Base-by-base conservation (phyloP, 2,329 filamentous ascomycete species). In the Akanthomyces muscarius region DNA sequence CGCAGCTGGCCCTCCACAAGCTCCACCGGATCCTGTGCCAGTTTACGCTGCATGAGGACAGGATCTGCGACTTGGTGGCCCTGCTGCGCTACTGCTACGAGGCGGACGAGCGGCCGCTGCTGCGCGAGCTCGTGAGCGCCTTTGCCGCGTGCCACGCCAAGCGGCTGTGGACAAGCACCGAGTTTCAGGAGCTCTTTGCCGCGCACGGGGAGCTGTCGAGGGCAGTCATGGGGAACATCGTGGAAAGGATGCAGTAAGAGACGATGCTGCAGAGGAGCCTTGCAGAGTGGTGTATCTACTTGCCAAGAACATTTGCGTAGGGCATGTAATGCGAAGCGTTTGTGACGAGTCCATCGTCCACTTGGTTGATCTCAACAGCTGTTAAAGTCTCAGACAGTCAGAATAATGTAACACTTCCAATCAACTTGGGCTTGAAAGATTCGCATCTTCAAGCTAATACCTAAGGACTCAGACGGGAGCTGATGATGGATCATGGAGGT, bases 101-200 rank as follows among this genome's bases (percentile, higher is more conserved):
- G 1, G 44, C 25, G 30, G 42, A 47, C 13, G 10, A 36, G 7
- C 30, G 30, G 7, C 55, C 28, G 11, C 7, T 23, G 28, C 55
- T 58, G 5, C 55, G 55, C 8, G 55, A 36, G 11, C 21, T 58
- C 10, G 55, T 50, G 44, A 58, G 30, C 30, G 30, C 44, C 4
- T 58, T 18, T 16, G 44, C 55, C 18, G 55, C 55, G 11, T 58
- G 42, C 30, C n/a, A 48, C 10, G n/a, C 38, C 44, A 58, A 58
- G 55, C 16, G 18, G 10, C 28, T 58, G 14, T 58, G 55, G 55
- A 6, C 5, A 18, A 48, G 18, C 25, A n/a, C 5, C 11, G 53
- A 48, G 21, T 58, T 58, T 23, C 44, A 30, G n/a, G 28, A 48
- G 42, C 14, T 58, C 2, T 28, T 58, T 25, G 42, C 44, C 1